These are phyloP conservation scores for Salix viminalis DNA, from an alignment of 345 rosid species.

Conservation along the genomic window DNA sequence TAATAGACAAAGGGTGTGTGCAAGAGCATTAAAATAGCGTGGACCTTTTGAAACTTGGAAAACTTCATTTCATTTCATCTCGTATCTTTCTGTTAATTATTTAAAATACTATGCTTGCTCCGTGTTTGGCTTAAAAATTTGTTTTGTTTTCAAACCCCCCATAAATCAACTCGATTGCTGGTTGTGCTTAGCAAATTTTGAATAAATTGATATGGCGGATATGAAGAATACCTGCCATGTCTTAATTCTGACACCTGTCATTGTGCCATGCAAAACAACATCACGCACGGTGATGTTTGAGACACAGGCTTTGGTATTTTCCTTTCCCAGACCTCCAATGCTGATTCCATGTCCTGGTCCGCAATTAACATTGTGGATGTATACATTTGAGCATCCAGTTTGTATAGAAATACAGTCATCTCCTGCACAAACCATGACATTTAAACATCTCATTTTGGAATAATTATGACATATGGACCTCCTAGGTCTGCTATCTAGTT, in stretches of 20 bases:
- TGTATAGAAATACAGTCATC: constrained; percentile 93
- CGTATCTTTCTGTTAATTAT: not conserved
- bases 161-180: constrained; percentile 6
- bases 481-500: not conserved
- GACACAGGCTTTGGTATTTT: constrained; percentile 83
- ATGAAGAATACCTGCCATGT: constrained; percentile 82
- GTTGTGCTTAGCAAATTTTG: not conserved
- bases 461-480: not conserved
- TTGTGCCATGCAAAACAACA: constrained; percentile 70
- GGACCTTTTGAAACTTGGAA: constrained; percentile 7
- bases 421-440: constrained; percentile 49
- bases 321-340: constrained; percentile 88
- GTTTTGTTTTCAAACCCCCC: not conserved
- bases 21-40: not conserved
- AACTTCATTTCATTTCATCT: not conserved
- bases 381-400: constrained; percentile 86
- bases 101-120: not conserved
- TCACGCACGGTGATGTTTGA: constrained; percentile 83
- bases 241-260: constrained; percentile 91
- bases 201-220: constrained; percentile 1
- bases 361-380: constrained; percentile 75
- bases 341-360: constrained; percentile 99
- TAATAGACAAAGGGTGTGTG: not conserved
- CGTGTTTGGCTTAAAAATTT: not conserved
- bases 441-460: constrained; percentile 15